Percentiles rank a stretch among this genome's conserved stretches.
Conservation (phyloP, 2,329 filamentous ascomycete species). For the Cladosporium oxysporum region DNA sequence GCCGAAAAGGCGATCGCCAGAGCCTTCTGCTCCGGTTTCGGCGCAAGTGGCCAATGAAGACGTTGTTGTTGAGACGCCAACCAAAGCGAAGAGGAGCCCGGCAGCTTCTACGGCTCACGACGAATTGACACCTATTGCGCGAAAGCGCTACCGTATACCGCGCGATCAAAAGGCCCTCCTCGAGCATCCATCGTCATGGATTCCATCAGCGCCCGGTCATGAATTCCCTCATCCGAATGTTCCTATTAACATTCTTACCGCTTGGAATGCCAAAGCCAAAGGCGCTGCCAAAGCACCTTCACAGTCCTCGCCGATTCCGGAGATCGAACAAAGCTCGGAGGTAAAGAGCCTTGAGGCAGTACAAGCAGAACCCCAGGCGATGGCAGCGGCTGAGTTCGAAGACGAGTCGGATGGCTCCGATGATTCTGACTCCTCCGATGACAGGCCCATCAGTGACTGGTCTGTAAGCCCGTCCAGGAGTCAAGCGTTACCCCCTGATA, state of each 20-base stretch:
- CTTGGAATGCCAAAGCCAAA: conserved; percentile 27
- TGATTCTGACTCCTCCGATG: neutral
- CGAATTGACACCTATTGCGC: conserved; percentile 1
- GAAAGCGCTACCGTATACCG: conserved; percentile 37
- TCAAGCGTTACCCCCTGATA: conserved; percentile 14
- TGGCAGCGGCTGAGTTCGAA: neutral
- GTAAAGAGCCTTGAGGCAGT: conserved; percentile 1
- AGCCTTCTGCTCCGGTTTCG: neutral
- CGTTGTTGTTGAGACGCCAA: conserved; percentile 11
- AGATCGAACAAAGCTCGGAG: neutral
- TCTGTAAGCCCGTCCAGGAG: conserved; percentile 11
- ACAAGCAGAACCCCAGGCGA: neutral
- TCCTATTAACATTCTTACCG: conserved; percentile 38
- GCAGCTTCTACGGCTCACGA: conserved; percentile 11
- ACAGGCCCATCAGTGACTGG: conserved; percentile 10
- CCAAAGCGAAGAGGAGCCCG: conserved; percentile 1
- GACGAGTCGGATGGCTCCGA: conserved; percentile 4
- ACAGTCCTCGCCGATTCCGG: conserved; percentile 8
- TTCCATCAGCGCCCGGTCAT: conserved; percentile 39
- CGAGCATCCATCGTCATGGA: conserved; percentile 44
- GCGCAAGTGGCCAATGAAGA: neutral
- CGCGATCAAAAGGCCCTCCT: conserved; percentile 54
- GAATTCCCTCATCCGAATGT: conserved; percentile 42
- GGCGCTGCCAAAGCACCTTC: conserved; percentile 17
- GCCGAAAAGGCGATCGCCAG: neutral